Conservation (phyloP, 2,329 filamentous ascomycete genomes). For the Leptographium procerum region DNA sequence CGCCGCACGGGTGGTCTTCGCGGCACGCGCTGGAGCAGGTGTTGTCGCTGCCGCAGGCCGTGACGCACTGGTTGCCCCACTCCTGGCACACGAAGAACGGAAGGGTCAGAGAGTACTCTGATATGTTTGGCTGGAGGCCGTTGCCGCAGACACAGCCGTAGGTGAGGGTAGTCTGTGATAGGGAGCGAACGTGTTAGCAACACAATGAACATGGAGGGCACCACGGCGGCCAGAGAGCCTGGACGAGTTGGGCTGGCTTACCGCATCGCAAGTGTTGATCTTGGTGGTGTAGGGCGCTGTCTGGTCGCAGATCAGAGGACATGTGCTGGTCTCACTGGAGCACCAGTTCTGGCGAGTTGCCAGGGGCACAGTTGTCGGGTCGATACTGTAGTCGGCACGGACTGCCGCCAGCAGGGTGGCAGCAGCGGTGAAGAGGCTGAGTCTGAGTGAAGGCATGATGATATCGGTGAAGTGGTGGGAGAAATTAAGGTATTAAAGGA, state of each 20-base stretch:
- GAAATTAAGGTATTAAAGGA: neutral
- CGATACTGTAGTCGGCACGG: conserved; percentile 47
- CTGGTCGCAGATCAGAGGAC: conserved; percentile 63
- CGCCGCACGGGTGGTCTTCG: conserved; percentile 61
- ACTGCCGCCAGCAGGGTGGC: conserved; percentile 39
- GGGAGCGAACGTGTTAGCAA: neutral
- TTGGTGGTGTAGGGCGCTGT: conserved; percentile 37
- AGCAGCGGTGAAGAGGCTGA: conserved; percentile 42
- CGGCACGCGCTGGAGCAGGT: conserved; percentile 52
- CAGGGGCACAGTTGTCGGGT: conserved; percentile 47
- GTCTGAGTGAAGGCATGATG: conserved; percentile 43
- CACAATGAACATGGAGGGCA: neutral
- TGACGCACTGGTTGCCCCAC: conserved; percentile 59
- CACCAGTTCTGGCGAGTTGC: conserved; percentile 52
- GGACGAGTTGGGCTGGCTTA: conserved; percentile 27
- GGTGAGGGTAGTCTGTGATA: conserved; percentile 40
- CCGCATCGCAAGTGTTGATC: conserved; percentile 58
- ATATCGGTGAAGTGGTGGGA: neutral
- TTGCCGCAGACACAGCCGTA: conserved; percentile 64
- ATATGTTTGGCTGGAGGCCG: conserved; percentile 55
- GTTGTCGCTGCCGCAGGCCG: conserved; percentile 40
- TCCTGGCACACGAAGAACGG: conserved; percentile 67
- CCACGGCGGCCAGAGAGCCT: neutral
- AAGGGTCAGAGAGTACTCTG: conserved; percentile 66
- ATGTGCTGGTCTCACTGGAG: conserved; percentile 46